Percentiles rank a stretch among this genome's conserved stretches.
phyloP scores from a whole-genome alignment of 768 basidiomycete genomes.

The Hydnum rufescens region DNA sequence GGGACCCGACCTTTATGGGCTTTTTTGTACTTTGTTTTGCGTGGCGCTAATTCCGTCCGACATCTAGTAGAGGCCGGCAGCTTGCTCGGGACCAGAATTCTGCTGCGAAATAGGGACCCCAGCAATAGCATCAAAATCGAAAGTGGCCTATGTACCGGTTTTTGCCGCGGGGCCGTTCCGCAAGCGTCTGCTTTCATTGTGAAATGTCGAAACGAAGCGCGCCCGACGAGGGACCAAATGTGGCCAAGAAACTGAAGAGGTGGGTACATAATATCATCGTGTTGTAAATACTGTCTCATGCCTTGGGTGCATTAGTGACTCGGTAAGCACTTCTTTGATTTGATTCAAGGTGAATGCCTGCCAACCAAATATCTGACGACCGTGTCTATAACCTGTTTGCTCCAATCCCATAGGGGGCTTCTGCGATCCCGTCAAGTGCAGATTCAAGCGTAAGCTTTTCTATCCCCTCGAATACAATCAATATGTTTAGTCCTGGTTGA shows the following conservation, averaged over 20 bases:
- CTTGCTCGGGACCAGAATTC: background rate
- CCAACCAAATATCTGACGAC: constrained; percentile 31
- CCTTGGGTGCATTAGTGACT: constrained; percentile 28
- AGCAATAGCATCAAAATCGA: background rate
- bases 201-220: background rate
- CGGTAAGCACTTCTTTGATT: constrained; percentile 32
- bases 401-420: constrained; percentile 26
- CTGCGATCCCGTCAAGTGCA: constrained; percentile 24
- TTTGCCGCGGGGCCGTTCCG: too few species aligned
- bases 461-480: too few species aligned
- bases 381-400: constrained; percentile 39
- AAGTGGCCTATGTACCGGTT: background rate
- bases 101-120: background rate
- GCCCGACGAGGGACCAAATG: constrained; percentile 3
- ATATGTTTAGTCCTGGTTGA: background rate
- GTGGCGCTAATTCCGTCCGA: constrained; percentile 51
- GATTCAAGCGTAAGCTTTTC: background rate
- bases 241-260: constrained; percentile 29
- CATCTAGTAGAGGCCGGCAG: background rate
- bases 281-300: constrained; percentile 8
- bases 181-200: too few species aligned
- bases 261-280: constrained; percentile 17
- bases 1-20: constrained; percentile 81
- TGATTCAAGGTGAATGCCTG: constrained; percentile 49
- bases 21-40: constrained; percentile 63